Conservation (phyloP, 2,329 filamentous ascomycete genomes). For the Thielaviopsis ethacetica region DNA sequence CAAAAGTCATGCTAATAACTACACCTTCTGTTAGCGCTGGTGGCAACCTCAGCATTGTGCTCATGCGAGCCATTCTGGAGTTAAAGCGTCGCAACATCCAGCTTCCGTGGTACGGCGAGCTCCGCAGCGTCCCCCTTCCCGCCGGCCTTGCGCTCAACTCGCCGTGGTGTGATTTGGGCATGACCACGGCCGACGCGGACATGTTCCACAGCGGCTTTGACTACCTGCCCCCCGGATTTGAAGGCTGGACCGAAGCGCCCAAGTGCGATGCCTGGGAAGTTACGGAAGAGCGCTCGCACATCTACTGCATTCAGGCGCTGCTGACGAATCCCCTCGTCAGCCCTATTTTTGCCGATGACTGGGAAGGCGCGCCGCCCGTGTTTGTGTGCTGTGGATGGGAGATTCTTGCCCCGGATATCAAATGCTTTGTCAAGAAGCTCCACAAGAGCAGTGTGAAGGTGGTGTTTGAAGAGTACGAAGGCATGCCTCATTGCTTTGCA, state of each 20-base stretch:
- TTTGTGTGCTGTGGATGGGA: constrained; percentile 58
- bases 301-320: constrained; percentile 39
- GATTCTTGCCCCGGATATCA: constrained; percentile 50
- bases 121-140: constrained; percentile 46
- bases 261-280: constrained; percentile 42
- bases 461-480: constrained; percentile 56
- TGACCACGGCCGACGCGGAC: constrained; percentile 26
- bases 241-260: constrained; percentile 15
- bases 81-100: constrained; percentile 30
- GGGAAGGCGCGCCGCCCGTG: constrained; percentile 47
- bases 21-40: constrained; percentile 38
- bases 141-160: constrained; percentile 46
- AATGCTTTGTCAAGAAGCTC: constrained; percentile 41
- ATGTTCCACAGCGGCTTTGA: constrained; percentile 18
- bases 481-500: constrained; percentile 65
- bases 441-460: constrained; percentile 41
- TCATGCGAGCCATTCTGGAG: constrained; percentile 54
- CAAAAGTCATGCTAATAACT: background rate
- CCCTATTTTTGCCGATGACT: constrained; percentile 39
- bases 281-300: constrained; percentile 31
- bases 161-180: constrained; percentile 57
- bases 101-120: constrained; percentile 43
- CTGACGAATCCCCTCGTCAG: constrained; percentile 52
- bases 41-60: constrained; percentile 49
- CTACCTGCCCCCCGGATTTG: constrained; percentile 25